phyloP scores from a whole-genome alignment of 2,329 filamentous ascomycete species.

The Penicillium verrucosum region DNA sequence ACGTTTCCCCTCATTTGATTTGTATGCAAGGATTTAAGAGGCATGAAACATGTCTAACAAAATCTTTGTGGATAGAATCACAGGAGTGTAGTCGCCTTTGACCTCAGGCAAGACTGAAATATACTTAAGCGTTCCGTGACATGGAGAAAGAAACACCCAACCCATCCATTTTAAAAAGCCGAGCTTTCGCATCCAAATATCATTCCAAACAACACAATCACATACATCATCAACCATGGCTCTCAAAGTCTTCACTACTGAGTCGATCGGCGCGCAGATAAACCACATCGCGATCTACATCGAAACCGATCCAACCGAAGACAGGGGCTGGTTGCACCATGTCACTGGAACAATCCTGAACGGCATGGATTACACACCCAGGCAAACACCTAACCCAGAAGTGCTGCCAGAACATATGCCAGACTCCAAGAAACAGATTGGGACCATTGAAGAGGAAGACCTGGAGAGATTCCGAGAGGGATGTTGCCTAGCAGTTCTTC shows the following conservation, averaged over 20 bases:
- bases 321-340: constrained; percentile 12
- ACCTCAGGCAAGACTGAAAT: background rate
- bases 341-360: constrained; percentile 19
- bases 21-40: background rate
- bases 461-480: constrained; percentile 12
- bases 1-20: background rate
- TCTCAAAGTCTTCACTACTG: constrained; percentile 15
- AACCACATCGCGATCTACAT: constrained; percentile 21
- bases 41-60: background rate
- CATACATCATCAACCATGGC: background rate
- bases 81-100: background rate
- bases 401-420: constrained; percentile 7
- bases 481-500: constrained; percentile 11
- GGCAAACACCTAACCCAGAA: constrained; percentile 8
- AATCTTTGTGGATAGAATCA: background rate
- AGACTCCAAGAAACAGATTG: constrained; percentile 14
- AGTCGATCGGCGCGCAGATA: constrained; percentile 10
- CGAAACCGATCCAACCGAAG: constrained; percentile 12
- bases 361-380: constrained; percentile 15
- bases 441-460: constrained; percentile 12
- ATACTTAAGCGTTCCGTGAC: too few relatives aligned
- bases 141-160: background rate
- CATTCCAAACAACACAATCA: background rate
- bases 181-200: background rate
- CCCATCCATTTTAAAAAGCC: background rate